Conservation (phyloP, 345 rosid genomes). For the Ailanthus altissimus region DNA sequence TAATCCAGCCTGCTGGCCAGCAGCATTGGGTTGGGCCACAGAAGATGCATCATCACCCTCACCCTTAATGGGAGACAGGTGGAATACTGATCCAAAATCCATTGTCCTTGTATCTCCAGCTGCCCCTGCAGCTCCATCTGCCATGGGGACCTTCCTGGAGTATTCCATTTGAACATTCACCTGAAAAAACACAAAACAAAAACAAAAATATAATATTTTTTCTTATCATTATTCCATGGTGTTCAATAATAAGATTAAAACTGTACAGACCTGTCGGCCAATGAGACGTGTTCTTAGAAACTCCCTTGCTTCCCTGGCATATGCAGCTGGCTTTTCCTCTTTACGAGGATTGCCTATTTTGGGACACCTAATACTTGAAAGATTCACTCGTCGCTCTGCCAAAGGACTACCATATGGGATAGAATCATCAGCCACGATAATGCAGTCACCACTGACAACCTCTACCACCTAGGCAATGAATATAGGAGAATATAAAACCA, state of each 20-base stretch:
- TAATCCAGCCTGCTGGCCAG: constrained; percentile 54
- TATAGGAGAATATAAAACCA: constrained; percentile 3
- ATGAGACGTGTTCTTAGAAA: constrained; percentile 77
- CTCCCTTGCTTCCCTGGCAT: constrained; percentile 94
- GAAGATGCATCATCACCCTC: constrained; percentile 59
- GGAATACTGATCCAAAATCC: constrained; percentile 96
- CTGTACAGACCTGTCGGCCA: constrained; percentile 62
- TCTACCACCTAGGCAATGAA: constrained; percentile 70
- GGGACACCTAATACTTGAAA: constrained; percentile 92
- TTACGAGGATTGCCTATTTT: constrained; percentile 87
- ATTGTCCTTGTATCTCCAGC: constrained; percentile 78
- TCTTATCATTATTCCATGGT: neutral
- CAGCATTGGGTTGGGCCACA: constrained; percentile 41
- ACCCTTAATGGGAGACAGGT: constrained; percentile 55
- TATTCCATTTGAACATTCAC: constrained; percentile 95
- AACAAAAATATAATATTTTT: constrained; percentile 4
- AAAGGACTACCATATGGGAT: constrained; percentile 72
- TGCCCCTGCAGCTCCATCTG: constrained; percentile 56
- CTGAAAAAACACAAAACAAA: constrained; percentile 36
- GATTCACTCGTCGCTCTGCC: constrained; percentile 89
- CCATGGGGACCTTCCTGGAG: constrained; percentile 68
- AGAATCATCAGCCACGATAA: constrained; percentile 91
- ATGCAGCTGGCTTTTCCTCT: constrained; percentile 89
- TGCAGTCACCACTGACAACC: constrained; percentile 96
- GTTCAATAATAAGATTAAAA: neutral